Conservation (phyloP, 306 rosid species). For the Vachellia collinsii region DNA sequence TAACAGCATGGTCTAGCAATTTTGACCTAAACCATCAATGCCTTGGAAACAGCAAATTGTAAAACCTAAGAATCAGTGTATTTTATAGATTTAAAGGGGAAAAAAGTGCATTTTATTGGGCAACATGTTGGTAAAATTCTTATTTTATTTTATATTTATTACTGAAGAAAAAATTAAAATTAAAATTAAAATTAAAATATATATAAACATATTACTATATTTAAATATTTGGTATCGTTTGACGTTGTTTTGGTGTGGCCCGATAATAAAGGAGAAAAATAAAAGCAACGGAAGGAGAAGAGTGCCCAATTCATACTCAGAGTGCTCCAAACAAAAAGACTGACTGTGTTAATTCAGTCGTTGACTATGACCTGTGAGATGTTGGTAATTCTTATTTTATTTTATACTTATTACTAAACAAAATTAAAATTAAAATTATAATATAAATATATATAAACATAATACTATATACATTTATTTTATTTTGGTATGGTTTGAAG, state of each 20-base stretch:
- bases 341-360: slow-evolving; percentile 47
- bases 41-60: slow-evolving; percentile 21
- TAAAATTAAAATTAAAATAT: too few species aligned
- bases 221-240: background rate
- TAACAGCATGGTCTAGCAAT: background rate
- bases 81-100: background rate
- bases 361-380: slow-evolving; percentile 49
- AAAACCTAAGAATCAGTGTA: slow-evolving; percentile 15
- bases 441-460: too few species aligned
- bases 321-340: slow-evolving; percentile 30
- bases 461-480: background rate
- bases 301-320: slow-evolving; percentile 12
- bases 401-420: too few species aligned
- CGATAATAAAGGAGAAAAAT: slow-evolving; percentile 20
- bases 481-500: background rate
- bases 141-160: background rate
- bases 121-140: background rate
- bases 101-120: background rate
- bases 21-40: slow-evolving; percentile 16
- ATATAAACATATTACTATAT: background rate
- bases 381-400: background rate
- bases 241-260: background rate
- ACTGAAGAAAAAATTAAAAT: too few species aligned
- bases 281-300: slow-evolving; percentile 10
- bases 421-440: too few species aligned